Conservation (phyloP, 1,139 yeast genomes). For the Lodderomyces parapsilosis region DNA sequence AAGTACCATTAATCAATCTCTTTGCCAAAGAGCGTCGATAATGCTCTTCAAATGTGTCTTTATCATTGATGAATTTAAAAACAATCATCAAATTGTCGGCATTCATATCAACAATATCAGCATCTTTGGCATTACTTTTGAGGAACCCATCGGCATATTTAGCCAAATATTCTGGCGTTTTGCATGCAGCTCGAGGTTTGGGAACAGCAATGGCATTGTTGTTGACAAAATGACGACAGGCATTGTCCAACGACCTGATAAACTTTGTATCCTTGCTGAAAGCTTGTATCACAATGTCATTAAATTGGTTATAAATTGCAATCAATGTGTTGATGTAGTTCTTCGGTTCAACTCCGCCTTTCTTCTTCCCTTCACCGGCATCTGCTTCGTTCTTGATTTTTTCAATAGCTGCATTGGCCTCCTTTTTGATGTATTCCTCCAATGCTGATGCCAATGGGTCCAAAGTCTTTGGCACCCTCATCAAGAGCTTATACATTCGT, state of each 20-base stretch:
- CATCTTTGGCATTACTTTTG: constrained; percentile 70
- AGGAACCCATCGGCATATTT: constrained; percentile 83
- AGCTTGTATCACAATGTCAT: constrained; percentile 64
- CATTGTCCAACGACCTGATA: constrained; percentile 85
- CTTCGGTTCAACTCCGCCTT: constrained; percentile 61
- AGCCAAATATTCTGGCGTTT: constrained; percentile 90
- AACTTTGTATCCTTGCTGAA: constrained; percentile 77
- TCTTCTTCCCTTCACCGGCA: constrained; percentile 21
- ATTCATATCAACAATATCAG: constrained; percentile 71
- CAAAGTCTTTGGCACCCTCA: constrained; percentile 71
- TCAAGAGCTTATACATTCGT: constrained; percentile 74
- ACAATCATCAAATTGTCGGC: constrained; percentile 82
- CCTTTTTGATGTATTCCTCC: constrained; percentile 70
- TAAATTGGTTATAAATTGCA: constrained; percentile 64
- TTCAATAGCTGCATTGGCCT: constrained; percentile 69
- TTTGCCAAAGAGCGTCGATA: constrained; percentile 88
- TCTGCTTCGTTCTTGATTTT: constrained; percentile 55
- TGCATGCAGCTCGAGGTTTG: constrained; percentile 43
- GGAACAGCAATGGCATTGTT: constrained; percentile 79
- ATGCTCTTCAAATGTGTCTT: constrained; percentile 92
- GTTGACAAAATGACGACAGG: constrained; percentile 85
- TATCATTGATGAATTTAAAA: constrained; percentile 87
- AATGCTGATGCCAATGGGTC: constrained; percentile 75
- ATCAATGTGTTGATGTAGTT: constrained; percentile 77
- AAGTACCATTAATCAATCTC: constrained; percentile 81